These are phyloP conservation scores for Kluyveromyces aestuarii DNA, from an alignment of 805 yeast genomes.

Conservation along the genomic window DNA sequence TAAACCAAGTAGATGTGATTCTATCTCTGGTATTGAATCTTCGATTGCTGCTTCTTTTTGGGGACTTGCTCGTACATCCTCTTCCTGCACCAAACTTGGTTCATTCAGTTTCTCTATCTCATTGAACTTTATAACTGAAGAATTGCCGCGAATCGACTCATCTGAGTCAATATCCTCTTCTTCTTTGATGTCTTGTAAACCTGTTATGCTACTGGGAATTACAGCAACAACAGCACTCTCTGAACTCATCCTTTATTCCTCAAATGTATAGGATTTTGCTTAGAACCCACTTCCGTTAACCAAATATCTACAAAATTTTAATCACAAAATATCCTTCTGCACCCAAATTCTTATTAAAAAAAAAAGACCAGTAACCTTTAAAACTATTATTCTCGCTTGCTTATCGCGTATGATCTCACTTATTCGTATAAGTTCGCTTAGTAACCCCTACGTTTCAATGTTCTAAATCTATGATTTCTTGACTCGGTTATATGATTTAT, in stretches of 20 bases:
- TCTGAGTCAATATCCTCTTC: slow-evolving; percentile 15
- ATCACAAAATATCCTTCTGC: not conserved
- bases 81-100: not conserved
- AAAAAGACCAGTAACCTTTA: not conserved
- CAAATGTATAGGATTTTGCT: not conserved
- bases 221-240: not conserved
- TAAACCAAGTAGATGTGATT: not conserved
- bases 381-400: not conserved
- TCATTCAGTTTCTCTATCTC: not conserved
- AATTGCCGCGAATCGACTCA: slow-evolving; percentile 1
- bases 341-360: not conserved
- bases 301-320: no score
- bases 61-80: not conserved
- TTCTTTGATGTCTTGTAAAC: slow-evolving; percentile 21
- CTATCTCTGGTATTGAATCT: not conserved
- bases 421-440: no score
- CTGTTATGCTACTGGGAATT: slow-evolving; percentile 3
- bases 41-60: not conserved
- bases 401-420: not conserved
- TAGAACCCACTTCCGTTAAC: not conserved
- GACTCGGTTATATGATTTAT: not conserved
- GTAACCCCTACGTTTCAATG: not conserved
- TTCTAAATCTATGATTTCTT: not conserved
- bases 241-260: not conserved
- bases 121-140: not conserved